Evolutionary conservation across 2,329 filamentous ascomycete genomes (phyloP).

Genomic region (Cordyceps sp.): DNA sequence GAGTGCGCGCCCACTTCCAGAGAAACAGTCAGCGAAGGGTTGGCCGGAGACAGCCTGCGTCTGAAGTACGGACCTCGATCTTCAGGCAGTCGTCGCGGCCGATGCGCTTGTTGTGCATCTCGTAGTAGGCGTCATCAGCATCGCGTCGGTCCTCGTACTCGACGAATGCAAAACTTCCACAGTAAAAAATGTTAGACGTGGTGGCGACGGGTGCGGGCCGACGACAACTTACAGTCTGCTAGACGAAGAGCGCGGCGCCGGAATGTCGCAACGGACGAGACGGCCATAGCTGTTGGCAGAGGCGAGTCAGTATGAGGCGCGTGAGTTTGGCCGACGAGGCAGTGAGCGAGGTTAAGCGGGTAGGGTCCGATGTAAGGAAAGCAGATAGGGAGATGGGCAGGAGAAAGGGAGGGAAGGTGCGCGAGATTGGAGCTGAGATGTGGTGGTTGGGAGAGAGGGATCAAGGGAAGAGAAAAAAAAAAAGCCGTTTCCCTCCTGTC

Average conservation of each 20-base stretch:
- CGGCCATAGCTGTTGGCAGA: slow-evolving; percentile 64
- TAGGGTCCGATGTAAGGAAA: not conserved
- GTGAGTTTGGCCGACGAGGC: not conserved
- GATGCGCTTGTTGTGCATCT: slow-evolving; percentile 99
- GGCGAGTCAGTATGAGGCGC: slow-evolving; percentile 29
- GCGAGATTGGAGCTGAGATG: not conserved
- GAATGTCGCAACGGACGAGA: slow-evolving; percentile 95
- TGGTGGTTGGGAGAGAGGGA: not conserved
- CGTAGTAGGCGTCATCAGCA: slow-evolving; percentile 96
- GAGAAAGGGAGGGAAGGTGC: not conserved
- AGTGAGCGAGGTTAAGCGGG: not conserved
- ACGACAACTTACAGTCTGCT: slow-evolving; percentile 71
- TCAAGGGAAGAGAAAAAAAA: not conserved
- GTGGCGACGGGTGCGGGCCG: not conserved
- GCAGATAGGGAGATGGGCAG: not conserved
- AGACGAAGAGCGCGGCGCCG: slow-evolving; percentile 80
- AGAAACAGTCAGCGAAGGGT: slow-evolving; percentile 1
- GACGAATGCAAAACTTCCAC: slow-evolving; percentile 75
- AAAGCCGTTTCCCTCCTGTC: slow-evolving; percentile 1
- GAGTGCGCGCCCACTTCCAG: slow-evolving; percentile 88
- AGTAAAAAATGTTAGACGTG: not conserved
- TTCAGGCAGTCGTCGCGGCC: slow-evolving; percentile 90
- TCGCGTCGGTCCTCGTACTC: slow-evolving; percentile 98
- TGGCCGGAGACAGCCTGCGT: not conserved
- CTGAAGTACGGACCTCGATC: slow-evolving; percentile 58